Base-by-base conservation (phyloP, 2,329 filamentous ascomycete genomes). In the Raffaelea deltoideospora region DNA sequence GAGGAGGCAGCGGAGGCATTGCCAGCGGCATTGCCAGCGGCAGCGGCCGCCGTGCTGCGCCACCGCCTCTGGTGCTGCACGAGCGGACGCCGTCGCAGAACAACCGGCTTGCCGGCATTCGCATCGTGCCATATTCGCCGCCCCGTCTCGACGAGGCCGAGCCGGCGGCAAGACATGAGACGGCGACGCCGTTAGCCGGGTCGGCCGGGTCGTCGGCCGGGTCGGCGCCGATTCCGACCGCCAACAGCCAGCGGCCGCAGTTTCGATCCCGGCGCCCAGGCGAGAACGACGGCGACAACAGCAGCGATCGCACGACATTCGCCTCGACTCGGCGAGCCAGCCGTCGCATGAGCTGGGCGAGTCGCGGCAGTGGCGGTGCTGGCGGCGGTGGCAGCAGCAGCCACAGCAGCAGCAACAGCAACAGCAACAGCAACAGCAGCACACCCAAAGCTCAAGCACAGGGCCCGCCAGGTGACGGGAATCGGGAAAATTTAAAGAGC, bases 41-140 rank as follows among this genome's bases (percentile, higher is more conserved):
- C n/a, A n/a, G 11, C 6, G 35, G 23, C 28, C 31, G 39, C 32
- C 37, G 33, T 40, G 40, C 52, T 45, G 46, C 46, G 47, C 48
- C 51, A 45, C 45, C 51, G 44, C 43, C 49, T 37, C 55, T 46
- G 45, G 57, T 59, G 28, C 50, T 59, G 37, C 53, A 57, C 43
- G 56, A 61, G 48, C 56, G 56, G 37, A 54, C 56, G 27, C 53
- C 53, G 22, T 60, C 62, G 41, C 57, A 62, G 46, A 57, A 53
- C 46, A 63, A 57, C 45, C 50, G 50, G 29, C 51, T 56, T 30
- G 55, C 57, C 41, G 44, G 32, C 20, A 67, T 68, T 46, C 63
- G 64, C 34, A 46, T 67, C 38, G 64, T 68, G 34, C 63, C 63
- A 17, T 66, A 67, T 44, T 60, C 63, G 18, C 64, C 64, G 31